Evolutionary conservation across 179 eudicot species (phyloP).

Genomic region (Beta corolliflora): DNA sequence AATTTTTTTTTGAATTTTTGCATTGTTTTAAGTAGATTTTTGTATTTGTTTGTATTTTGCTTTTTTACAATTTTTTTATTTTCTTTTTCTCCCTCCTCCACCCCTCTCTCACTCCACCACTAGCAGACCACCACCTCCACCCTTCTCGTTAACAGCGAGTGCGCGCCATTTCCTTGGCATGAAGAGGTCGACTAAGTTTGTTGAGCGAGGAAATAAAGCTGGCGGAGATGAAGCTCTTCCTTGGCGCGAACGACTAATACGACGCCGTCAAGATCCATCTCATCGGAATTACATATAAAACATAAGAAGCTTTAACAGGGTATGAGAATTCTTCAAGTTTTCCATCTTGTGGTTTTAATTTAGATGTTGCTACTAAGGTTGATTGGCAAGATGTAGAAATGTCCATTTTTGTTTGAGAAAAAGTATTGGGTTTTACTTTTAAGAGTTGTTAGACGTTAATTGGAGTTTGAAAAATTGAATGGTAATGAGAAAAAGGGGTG

Average conservation of each 20-base stretch:
- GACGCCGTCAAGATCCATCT: slow-evolving; percentile 68
- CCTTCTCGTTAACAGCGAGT: slow-evolving; percentile 56
- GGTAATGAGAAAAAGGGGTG: background rate
- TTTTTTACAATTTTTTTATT: too few species aligned
- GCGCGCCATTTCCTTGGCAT: slow-evolving; percentile 83
- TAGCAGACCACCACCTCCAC: too few species aligned
- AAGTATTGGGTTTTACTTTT: background rate
- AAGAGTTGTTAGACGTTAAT: background rate
- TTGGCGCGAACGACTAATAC: slow-evolving; percentile 48
- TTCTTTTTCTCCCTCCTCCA: too few species aligned
- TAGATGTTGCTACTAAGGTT: slow-evolving; percentile 53
- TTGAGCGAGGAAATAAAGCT: slow-evolving; percentile 69
- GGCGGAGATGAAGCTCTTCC: slow-evolving; percentile 70
- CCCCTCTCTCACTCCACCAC: too few species aligned
- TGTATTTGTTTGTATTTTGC: too few species aligned
- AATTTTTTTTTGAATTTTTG: too few species aligned
- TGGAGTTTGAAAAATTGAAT: background rate
- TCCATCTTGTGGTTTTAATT: slow-evolving; percentile 65
- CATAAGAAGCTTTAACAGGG: slow-evolving; percentile 63
- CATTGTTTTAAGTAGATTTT: too few species aligned
- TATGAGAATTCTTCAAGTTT: slow-evolving; percentile 61
- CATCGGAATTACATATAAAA: slow-evolving; percentile 74
- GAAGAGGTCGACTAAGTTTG: slow-evolving; percentile 47
- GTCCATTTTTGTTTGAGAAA: slow-evolving; percentile 44
- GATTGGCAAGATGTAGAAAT: slow-evolving; percentile 65